phyloP scores from a whole-genome alignment of 2,329 filamentous ascomycete genomes.

The Zasmidium citrigriseum region DNA sequence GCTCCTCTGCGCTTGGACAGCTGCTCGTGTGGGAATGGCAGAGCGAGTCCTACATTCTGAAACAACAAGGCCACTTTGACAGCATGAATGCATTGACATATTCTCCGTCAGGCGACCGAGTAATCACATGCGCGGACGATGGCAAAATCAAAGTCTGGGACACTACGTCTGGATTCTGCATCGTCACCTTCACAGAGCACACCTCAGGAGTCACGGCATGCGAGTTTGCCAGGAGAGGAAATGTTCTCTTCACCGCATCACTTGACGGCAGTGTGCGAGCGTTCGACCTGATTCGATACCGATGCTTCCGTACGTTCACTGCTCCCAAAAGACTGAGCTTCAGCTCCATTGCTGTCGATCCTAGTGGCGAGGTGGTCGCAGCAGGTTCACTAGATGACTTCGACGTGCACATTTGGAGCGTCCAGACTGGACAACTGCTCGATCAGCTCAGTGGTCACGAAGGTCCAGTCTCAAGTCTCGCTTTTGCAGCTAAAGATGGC shows the following conservation, averaged over 20 bases:
- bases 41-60: slow-evolving; percentile 96
- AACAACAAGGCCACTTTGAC: slow-evolving; percentile 97
- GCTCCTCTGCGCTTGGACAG: slow-evolving; percentile 91
- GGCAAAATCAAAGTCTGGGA: slow-evolving; percentile 99
- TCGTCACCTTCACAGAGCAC: slow-evolving; percentile 97
- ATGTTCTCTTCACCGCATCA: slow-evolving; percentile 92
- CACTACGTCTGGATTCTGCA: slow-evolving; percentile 91
- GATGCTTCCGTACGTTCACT: slow-evolving; percentile 97
- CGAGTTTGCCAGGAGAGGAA: slow-evolving; percentile 92
- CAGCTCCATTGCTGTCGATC: slow-evolving; percentile 92
- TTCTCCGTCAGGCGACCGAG: slow-evolving; percentile 87
- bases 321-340: slow-evolving; percentile 90
- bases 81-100: slow-evolving; percentile 92
- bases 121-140: slow-evolving; percentile 93
- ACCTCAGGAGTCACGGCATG: slow-evolving; percentile 91
- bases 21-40: slow-evolving; percentile 99
- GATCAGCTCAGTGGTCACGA: slow-evolving; percentile 91
- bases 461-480: slow-evolving; percentile 83
- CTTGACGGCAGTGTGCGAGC: slow-evolving; percentile 91
- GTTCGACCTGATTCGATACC: slow-evolving; percentile 93
- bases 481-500: slow-evolving; percentile 84
- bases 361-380: slow-evolving; percentile 92
- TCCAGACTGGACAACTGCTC: slow-evolving; percentile 92
- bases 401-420: slow-evolving; percentile 97
- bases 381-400: slow-evolving; percentile 95